phyloP scores from a whole-genome alignment of 257 asterid species.

The Catharanthus roseus region DNA sequence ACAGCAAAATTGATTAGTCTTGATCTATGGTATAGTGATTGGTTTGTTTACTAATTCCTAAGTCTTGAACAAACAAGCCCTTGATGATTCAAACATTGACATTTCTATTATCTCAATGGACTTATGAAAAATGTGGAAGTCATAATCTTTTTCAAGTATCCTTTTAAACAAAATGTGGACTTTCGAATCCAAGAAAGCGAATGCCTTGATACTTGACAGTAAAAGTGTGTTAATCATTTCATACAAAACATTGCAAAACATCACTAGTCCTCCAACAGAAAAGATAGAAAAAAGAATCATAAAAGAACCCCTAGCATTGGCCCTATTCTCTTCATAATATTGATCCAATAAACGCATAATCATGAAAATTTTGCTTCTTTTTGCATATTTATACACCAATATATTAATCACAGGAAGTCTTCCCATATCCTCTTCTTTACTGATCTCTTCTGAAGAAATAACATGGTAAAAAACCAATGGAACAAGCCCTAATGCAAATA shows the following conservation, averaged over 20 bases:
- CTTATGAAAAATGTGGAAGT: neutral
- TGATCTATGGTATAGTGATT: too few species aligned
- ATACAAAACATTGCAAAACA: neutral
- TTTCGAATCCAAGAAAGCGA: neutral
- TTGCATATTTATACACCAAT: neutral
- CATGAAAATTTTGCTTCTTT: neutral
- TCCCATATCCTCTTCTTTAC: neutral
- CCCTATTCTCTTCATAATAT: neutral
- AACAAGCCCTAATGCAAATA: neutral
- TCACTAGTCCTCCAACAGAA: neutral
- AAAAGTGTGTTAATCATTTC: neutral
- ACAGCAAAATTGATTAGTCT: too few species aligned
- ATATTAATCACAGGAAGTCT: neutral
- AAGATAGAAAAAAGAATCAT: neutral
- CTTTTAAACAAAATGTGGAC: neutral
- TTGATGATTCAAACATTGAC: neutral
- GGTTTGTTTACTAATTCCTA: neutral
- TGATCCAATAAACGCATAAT: neutral
- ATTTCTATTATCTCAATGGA: neutral
- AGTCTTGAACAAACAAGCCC: neutral
- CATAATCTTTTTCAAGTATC: neutral
- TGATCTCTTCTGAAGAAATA: neutral
- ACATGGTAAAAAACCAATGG: neutral
- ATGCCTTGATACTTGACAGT: neutral
- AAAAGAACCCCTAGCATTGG: neutral